Percentiles rank a stretch among this genome's conserved stretches.
phyloP scores from a whole-genome alignment of 2,329 filamentous ascomycete genomes.

The Cadophora sp. region DNA sequence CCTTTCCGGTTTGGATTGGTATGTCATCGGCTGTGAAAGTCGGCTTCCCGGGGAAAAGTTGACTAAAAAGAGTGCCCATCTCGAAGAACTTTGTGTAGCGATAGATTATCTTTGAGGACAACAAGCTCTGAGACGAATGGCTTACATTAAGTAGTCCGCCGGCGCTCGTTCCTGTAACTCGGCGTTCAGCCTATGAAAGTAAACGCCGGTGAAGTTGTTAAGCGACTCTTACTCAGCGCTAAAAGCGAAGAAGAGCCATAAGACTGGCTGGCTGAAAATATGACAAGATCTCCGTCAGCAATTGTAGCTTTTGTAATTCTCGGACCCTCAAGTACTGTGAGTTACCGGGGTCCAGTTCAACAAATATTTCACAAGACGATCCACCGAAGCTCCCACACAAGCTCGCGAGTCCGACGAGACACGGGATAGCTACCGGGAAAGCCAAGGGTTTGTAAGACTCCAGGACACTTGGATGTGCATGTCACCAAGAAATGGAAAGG shows the following conservation, averaged over 20 bases:
- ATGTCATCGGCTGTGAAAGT: constrained; percentile 42
- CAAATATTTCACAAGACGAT: no score
- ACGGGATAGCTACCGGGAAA: no score
- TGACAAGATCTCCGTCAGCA: no score
- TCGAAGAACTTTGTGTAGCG: not conserved
- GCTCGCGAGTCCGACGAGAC: no score
- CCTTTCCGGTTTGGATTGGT: constrained; percentile 37
- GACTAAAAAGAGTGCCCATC: not conserved
- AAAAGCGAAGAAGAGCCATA: not conserved
- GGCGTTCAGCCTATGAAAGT: not conserved
- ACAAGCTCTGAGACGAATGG: not conserved
- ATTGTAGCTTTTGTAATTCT: no score
- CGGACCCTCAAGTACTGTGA: no score
- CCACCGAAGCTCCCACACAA: no score
- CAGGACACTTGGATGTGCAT: no score
- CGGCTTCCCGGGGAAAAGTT: constrained; percentile 40
- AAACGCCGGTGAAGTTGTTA: not conserved
- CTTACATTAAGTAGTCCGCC: not conserved
- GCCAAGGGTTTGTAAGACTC: no score
- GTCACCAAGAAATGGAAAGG: no score
- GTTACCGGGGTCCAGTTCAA: no score
- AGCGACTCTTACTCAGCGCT: not conserved
- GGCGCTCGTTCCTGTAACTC: not conserved
- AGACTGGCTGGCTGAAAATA: no score
- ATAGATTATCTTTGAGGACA: not conserved